These are phyloP conservation scores for Lanmaoa rubissima DNA, from an alignment of 768 basidiomycete genomes.

Conservation along the genomic window DNA sequence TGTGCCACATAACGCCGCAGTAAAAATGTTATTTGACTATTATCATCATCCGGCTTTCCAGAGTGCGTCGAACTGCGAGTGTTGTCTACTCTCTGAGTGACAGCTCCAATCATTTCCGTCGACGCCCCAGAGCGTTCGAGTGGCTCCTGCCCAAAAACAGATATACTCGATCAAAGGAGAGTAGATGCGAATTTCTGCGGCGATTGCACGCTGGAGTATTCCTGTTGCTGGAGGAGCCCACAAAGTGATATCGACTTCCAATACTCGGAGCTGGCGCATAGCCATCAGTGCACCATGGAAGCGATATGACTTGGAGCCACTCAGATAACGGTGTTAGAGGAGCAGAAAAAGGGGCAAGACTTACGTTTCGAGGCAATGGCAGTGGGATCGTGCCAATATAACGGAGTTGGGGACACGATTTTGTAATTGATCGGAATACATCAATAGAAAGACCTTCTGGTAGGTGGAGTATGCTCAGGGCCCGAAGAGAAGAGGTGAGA, in stretches of 20 bases:
- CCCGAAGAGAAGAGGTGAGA: constrained; percentile 34
- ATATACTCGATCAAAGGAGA: constrained; percentile 35
- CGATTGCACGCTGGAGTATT: constrained; percentile 35
- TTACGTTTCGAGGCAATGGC: constrained; percentile 37
- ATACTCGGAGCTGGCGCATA: constrained; percentile 32
- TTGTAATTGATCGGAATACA: constrained; percentile 33
- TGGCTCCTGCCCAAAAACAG: constrained; percentile 34
- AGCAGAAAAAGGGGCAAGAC: constrained; percentile 11
- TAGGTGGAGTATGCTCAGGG: constrained; percentile 36
- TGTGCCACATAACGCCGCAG: constrained; percentile 29
- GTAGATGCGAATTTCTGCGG: constrained; percentile 39
- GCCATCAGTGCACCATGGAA: constrained; percentile 36
- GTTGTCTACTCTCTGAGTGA: constrained; percentile 28
- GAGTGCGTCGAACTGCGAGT: constrained; percentile 27
- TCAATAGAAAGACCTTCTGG: constrained; percentile 33
- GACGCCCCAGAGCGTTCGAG: constrained; percentile 29
- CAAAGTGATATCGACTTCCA: constrained; percentile 38
- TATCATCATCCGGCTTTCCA: constrained; percentile 28
- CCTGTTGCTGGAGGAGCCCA: constrained; percentile 36
- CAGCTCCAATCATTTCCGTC: constrained; percentile 38
- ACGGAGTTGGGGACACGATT: constrained; percentile 34
- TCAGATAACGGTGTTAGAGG: constrained; percentile 21
- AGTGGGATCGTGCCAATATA: constrained; percentile 40
- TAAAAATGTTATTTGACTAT: constrained; percentile 13
- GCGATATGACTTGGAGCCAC: constrained; percentile 28